Evolutionary conservation across 169 alveolate species (phyloP), one percentile per base, ranked within the genome.

Genomic region (Plasmodium berghei): DNA sequence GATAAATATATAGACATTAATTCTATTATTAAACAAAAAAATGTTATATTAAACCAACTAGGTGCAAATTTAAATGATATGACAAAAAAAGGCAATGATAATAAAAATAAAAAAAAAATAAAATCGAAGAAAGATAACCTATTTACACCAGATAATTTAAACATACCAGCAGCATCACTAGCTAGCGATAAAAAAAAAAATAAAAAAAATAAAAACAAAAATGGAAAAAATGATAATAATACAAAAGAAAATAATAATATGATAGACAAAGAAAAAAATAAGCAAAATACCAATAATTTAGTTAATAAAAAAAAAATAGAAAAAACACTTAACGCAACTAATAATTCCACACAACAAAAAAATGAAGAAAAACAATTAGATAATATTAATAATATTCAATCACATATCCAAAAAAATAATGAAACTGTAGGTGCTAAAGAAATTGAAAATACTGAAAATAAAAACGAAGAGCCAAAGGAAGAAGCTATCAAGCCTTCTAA

Each of bases 1-100:
- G 89, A 77, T 48, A 77, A 77, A 18, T 77, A 77, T 40, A 77
- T 77, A 26, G 89, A 77, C 48, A 77, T 77, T 16, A 77, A 77
- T 45, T 77, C 89, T 16, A 77, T 77, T 63, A 77, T 77, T 18
- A 77, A 77, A 20, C 63, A 64, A 24, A 77, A 77, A 20, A 64
- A 64, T 77, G 89, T 77, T 58, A 77, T 77, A 63, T 58, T 77
- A 56, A 77, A 63, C 28, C 89, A 77, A 59, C 28, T 77, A 49
- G 80, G 42, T 24, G 89, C 89, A 22, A 70, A 77, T 63, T 64
- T 77, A 69, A 63, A 64, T 77, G 67, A 52, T 42, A 49, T 55
- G 3, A n/a, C 89, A 12, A 77, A 77, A 77, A 77, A 64, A 45
- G 89, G 89, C 16, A 45, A 77, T 8, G 89, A 77, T n/a, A 66